Evolutionary conservation across 495 filamentous ascomycete genomes (phyloP).

Genomic region (Lepidopterella palustris): DNA sequence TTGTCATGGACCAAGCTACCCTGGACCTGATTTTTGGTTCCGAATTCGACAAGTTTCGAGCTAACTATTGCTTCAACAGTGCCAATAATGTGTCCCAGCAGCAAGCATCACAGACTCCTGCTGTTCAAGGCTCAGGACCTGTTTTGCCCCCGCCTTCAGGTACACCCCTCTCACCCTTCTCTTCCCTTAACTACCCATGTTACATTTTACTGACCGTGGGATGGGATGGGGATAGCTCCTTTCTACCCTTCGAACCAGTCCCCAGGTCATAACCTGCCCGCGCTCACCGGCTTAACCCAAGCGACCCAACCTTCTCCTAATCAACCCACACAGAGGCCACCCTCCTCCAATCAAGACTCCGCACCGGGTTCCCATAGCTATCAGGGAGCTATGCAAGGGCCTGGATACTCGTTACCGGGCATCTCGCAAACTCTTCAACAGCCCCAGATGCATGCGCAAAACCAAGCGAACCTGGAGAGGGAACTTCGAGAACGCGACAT

Average conservation of each 20-base stretch:
- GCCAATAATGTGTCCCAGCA: conserved; percentile 21
- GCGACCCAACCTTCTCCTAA: conserved; percentile 23
- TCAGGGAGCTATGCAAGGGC: conserved; percentile 13
- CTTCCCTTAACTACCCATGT: not conserved
- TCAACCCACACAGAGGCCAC: conserved; percentile 21
- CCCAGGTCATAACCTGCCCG: conserved; percentile 22
- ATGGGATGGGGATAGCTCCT: conserved; percentile 6
- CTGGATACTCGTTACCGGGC: conserved; percentile 22
- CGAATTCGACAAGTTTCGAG: not conserved
- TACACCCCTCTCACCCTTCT: not conserved
- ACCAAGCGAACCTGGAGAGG: conserved; percentile 14
- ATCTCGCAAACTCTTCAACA: conserved; percentile 27
- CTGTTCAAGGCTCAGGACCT: conserved; percentile 20
- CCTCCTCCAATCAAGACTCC: conserved; percentile 23
- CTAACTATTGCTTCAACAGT: conserved; percentile 11
- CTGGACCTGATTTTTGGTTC: not conserved
- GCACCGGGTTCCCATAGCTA: conserved; percentile 5
- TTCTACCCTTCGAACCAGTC: conserved; percentile 26
- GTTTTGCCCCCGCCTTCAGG: conserved; percentile 30
- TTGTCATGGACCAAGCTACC: not conserved
- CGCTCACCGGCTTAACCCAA: conserved; percentile 20
- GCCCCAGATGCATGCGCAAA: conserved; percentile 5
- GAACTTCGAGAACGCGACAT: conserved; percentile 27
- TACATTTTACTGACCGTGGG: not conserved
- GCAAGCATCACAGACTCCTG: conserved; percentile 20